These are phyloP conservation scores for Jatropha curcas DNA, from an alignment of 345 rosid species.

Conservation along the genomic window DNA sequence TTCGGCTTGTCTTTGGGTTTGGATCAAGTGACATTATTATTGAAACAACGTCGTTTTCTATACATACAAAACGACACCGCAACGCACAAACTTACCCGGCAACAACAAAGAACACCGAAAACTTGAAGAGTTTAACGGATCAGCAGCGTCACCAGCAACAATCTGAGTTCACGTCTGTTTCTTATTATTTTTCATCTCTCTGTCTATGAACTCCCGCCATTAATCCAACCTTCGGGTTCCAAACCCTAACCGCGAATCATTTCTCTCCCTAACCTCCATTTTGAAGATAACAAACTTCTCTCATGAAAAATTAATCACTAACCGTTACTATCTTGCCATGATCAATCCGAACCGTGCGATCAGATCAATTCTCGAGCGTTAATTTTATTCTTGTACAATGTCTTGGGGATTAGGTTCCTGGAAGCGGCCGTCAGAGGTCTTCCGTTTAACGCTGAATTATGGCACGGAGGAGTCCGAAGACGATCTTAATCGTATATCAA, in stretches of 20 bases:
- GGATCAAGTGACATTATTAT: too few species aligned
- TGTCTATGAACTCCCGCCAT: slow-evolving; percentile 6
- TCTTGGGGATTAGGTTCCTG: slow-evolving; percentile 99
- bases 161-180: neutral
- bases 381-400: slow-evolving; percentile 43
- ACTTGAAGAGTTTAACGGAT: neutral
- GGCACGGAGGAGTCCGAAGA: slow-evolving; percentile 66
- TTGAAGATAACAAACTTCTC: too few species aligned
- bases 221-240: neutral
- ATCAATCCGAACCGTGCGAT: neutral
- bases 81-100: neutral
- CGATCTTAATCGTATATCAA: slow-evolving; percentile 46
- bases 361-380: neutral
- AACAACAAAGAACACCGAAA: neutral
- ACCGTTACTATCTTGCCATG: neutral
- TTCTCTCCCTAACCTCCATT: too few species aligned
- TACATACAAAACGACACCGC: neutral
- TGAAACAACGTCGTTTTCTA: neutral
- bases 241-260: slow-evolving; percentile 6
- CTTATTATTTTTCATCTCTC: neutral
- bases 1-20: too few species aligned
- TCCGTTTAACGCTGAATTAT: slow-evolving; percentile 68
- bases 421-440: slow-evolving; percentile 85
- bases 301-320: neutral
- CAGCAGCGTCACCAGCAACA: neutral